These are phyloP conservation scores for Inosperma sp. DNA, from an alignment of 768 basidiomycete genomes.

Conservation along the genomic window DNA sequence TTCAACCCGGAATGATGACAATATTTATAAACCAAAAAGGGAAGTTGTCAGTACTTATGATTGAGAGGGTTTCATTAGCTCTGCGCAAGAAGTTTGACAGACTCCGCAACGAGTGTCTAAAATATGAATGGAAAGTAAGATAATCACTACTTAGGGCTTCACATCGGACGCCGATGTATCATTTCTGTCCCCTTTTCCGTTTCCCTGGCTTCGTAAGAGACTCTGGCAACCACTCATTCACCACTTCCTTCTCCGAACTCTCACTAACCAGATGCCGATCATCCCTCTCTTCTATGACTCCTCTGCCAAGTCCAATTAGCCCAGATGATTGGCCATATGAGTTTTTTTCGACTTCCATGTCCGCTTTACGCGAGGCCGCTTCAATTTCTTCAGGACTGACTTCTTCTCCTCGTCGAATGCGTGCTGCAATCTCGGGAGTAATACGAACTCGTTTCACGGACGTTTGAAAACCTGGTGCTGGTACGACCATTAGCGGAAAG, in stretches of 20 bases:
- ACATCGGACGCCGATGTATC: not conserved
- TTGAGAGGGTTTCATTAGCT: no score
- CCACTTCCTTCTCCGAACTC: constrained; percentile 18
- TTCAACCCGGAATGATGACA: no score
- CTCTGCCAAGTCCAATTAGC: constrained; percentile 8
- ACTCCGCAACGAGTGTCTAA: no score
- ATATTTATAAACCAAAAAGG: no score
- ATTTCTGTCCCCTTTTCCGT: constrained; percentile 35
- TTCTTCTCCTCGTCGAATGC: constrained; percentile 47
- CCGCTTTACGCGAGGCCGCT: constrained; percentile 40
- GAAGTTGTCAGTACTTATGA: no score
- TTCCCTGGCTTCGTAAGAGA: constrained; percentile 42
- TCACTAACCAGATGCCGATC: constrained; percentile 16
- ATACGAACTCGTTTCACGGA: constrained; percentile 46
- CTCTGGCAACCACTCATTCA: constrained; percentile 52
- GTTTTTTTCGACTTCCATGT: constrained; percentile 28
- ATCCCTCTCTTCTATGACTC: constrained; percentile 23
- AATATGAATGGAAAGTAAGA: no score
- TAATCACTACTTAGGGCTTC: no score
- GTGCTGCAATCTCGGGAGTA: constrained; percentile 52
- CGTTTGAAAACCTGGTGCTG: constrained; percentile 54
- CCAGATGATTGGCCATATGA: constrained; percentile 2
- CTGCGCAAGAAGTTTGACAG: no score
- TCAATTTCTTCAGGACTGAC: constrained; percentile 52
- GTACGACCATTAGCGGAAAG: not conserved